These are phyloP conservation scores for Hibiscus syriacus DNA, from an alignment of 345 rosid species.

Conservation along the genomic window DNA sequence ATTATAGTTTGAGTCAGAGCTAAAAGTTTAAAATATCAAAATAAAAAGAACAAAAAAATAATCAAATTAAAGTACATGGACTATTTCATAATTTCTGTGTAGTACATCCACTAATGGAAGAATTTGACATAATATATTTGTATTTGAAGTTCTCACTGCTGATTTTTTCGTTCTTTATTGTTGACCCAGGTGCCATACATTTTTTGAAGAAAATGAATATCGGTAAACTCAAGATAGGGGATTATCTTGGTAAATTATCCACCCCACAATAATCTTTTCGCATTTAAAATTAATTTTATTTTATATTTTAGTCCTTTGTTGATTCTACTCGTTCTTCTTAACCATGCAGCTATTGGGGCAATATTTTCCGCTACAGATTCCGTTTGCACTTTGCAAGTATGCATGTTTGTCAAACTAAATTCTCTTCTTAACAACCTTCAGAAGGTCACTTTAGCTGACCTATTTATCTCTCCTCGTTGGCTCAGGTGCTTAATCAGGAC, in stretches of 20 bases:
- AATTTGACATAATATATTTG: not conserved
- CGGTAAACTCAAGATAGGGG: slow-evolving; percentile 53
- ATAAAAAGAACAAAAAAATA: no score
- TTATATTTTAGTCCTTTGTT: not conserved
- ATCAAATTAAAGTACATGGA: no score
- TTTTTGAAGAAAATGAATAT: slow-evolving; percentile 68
- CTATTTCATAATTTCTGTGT: no score
- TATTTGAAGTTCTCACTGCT: not conserved
- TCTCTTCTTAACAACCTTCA: slow-evolving; percentile 9
- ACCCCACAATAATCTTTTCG: not conserved
- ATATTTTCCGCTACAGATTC: slow-evolving; percentile 19
- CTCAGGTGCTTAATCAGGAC: slow-evolving; percentile 85
- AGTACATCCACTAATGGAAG: no score
- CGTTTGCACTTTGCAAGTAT: no score
- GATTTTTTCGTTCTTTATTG: not conserved
- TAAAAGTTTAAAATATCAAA: no score
- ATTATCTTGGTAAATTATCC: slow-evolving; percentile 64
- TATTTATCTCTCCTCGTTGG: slow-evolving; percentile 5
- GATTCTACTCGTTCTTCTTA: slow-evolving; percentile 9
- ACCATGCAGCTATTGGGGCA: slow-evolving; percentile 77
- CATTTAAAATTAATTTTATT: not conserved
- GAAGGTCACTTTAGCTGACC: not conserved
- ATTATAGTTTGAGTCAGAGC: no score
- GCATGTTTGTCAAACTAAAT: not conserved
- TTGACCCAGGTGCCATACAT: slow-evolving; percentile 55